Percentiles rank a stretch among this genome's conserved stretches.
These are phyloP conservation scores for Coniella lustricola DNA, from an alignment of 2,329 filamentous ascomycete species.

Conservation along the genomic window DNA sequence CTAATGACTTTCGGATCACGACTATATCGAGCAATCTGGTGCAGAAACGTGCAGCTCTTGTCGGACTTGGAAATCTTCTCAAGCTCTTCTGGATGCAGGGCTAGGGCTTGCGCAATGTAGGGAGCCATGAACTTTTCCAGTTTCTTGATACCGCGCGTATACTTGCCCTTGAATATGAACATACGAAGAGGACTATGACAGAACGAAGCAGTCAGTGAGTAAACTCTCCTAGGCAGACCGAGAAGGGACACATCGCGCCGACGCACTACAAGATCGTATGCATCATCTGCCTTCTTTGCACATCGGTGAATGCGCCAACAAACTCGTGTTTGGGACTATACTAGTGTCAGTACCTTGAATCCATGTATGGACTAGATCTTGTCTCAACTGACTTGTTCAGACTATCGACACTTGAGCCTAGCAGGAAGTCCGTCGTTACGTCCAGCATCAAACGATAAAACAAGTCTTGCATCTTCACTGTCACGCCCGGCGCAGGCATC, in stretches of 20 bases:
- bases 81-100: conserved; percentile 56
- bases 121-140: conserved; percentile 64
- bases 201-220: neutral
- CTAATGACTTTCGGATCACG: conserved; percentile 56
- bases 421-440: conserved; percentile 60
- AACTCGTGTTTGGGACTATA: conserved; percentile 50
- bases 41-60: conserved; percentile 66
- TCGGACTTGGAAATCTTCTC: conserved; percentile 62
- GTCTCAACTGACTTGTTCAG: conserved; percentile 31
- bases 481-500: conserved; percentile 46
- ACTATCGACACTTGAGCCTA: conserved; percentile 49
- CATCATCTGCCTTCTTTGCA: conserved; percentile 60
- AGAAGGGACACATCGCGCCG: neutral
- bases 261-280: conserved; percentile 43
- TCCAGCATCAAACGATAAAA: conserved; percentile 63
- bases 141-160: conserved; percentile 53
- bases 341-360: conserved; percentile 18
- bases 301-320: conserved; percentile 61
- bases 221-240: neutral
- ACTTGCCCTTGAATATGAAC: conserved; percentile 52
- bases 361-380: too few species aligned
- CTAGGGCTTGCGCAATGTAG: conserved; percentile 61
- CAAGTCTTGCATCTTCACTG: conserved; percentile 53
- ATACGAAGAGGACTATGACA: conserved; percentile 46
- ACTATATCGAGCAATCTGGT: conserved; percentile 65